Percentiles rank a stretch among this genome's conserved stretches.
Evolutionary conservation across 441 rosid species (phyloP).

Genomic region (Aleurites moluccanus): DNA sequence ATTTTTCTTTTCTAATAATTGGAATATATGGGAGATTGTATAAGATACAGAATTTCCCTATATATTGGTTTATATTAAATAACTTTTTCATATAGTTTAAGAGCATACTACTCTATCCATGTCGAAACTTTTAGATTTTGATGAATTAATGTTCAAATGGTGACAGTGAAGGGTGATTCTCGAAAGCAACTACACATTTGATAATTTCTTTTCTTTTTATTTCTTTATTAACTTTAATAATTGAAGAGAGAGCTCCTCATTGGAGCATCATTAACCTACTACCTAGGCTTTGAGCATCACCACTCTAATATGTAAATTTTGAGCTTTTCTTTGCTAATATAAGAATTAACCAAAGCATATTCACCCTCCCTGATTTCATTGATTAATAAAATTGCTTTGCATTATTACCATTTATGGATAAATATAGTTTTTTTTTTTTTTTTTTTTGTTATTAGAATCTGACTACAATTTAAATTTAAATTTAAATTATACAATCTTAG

Average conservation of each 20-base stretch:
- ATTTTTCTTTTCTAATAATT: no score
- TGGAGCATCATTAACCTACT: not conserved
- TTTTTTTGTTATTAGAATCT: no score
- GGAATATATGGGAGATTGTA: no score
- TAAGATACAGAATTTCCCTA: no score
- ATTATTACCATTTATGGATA: no score
- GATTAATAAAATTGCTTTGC: not conserved
- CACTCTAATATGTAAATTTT: not conserved
- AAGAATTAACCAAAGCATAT: not conserved
- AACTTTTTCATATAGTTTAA: no score
- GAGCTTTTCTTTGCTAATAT: not conserved
- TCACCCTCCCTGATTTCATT: not conserved
- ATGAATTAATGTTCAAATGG: constrained; percentile 11
- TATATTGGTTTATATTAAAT: no score
- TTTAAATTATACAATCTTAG: no score
- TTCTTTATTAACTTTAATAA: constrained; percentile 7
- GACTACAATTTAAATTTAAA: no score
- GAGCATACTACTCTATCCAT: no score
- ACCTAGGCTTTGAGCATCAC: constrained; percentile 2
- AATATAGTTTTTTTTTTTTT: no score
- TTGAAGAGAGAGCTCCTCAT: constrained; percentile 9
- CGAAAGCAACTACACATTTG: constrained; percentile 27
- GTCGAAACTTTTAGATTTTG: no score
- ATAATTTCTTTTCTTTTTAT: constrained; percentile 29
- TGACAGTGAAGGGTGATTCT: constrained; percentile 24